A percentile compares a stretch with the other conserved stretches of the same genome.
phyloP scores from a whole-genome alignment of 768 basidiomycete genomes.

The Stropharia rugosoannulata region DNA sequence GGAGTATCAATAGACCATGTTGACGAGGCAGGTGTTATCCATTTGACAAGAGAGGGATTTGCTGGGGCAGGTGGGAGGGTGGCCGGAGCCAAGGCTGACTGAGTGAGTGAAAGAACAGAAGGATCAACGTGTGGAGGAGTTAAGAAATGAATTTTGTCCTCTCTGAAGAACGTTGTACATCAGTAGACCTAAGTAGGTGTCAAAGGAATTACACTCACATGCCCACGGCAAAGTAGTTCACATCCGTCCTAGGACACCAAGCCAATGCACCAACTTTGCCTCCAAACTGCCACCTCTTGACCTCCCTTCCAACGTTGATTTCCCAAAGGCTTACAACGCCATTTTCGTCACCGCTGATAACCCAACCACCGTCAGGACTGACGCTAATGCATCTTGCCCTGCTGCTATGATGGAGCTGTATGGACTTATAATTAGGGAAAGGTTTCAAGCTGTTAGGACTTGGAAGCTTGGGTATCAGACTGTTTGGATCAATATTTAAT shows the following conservation, averaged over 20 bases:
- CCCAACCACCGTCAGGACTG: slow-evolving; percentile 91
- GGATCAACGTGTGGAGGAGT: slow-evolving; percentile 77
- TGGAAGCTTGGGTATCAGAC: slow-evolving; percentile 91
- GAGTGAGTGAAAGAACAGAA: slow-evolving; percentile 55
- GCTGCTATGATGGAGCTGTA: slow-evolving; percentile 68
- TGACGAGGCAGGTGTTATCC: slow-evolving; percentile 50
- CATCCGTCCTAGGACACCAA: slow-evolving; percentile 91
- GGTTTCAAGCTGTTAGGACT: slow-evolving; percentile 89
- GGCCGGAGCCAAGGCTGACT: slow-evolving; percentile 58
- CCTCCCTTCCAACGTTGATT: slow-evolving; percentile 82
- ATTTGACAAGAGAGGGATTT: slow-evolving; percentile 67
- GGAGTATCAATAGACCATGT: slow-evolving; percentile 52
- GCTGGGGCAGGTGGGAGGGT: slow-evolving; percentile 58
- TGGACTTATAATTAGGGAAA: slow-evolving; percentile 85
- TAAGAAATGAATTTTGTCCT: slow-evolving; percentile 77
- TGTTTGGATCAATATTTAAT: slow-evolving; percentile 89
- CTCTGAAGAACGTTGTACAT: slow-evolving; percentile 44
- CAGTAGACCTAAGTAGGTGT: slow-evolving; percentile 1
- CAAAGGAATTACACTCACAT: slow-evolving; percentile 51
- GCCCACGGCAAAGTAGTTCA: slow-evolving; percentile 75
- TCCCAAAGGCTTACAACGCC: slow-evolving; percentile 92
- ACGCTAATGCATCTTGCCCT: slow-evolving; percentile 74
- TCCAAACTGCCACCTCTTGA: slow-evolving; percentile 83
- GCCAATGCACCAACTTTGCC: slow-evolving; percentile 81
- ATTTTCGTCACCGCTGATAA: slow-evolving; percentile 86